These are phyloP conservation scores for Rhizopus microsporus DNA, from an alignment of 371 early-diverging fungal species.

Conservation along the genomic window DNA sequence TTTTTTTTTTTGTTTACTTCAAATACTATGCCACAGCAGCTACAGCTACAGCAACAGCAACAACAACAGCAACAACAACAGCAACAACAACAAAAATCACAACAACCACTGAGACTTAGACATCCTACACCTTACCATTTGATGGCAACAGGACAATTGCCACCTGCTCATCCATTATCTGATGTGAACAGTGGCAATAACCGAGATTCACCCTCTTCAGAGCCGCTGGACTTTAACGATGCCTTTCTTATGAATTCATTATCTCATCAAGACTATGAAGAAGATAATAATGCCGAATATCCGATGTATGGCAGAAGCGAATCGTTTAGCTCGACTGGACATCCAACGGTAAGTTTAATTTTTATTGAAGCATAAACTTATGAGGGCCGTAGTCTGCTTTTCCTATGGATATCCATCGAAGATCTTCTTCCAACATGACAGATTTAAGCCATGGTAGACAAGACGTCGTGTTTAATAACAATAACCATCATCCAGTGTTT, in stretches of 20 bases:
- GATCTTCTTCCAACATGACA: slow-evolving; percentile 17
- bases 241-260: slow-evolving; percentile 22
- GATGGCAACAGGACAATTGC: slow-evolving; percentile 5
- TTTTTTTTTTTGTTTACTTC: neutral
- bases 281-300: slow-evolving; percentile 9
- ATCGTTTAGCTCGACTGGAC: slow-evolving; percentile 12
- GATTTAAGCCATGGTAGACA: slow-evolving; percentile 10
- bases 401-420: slow-evolving; percentile 19
- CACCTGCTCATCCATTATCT: slow-evolving; percentile 3
- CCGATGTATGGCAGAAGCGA: slow-evolving; percentile 6
- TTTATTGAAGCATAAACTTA: neutral
- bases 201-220: slow-evolving; percentile 8
- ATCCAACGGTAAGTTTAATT: slow-evolving; percentile 3
- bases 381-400: neutral
- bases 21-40: neutral
- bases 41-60: neutral
- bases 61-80: neutral
- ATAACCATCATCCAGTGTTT: slow-evolving; percentile 18
- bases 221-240: slow-evolving; percentile 22
- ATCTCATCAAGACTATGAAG: slow-evolving; percentile 12
- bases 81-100: slow-evolving; percentile 1
- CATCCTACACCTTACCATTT: slow-evolving; percentile 15
- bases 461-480: slow-evolving; percentile 11
- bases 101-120: slow-evolving; percentile 6
- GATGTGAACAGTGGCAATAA: neutral